Evolutionary conservation across 495 filamentous ascomycete genomes (phyloP).

Genomic region (Penicillium turbatum): DNA sequence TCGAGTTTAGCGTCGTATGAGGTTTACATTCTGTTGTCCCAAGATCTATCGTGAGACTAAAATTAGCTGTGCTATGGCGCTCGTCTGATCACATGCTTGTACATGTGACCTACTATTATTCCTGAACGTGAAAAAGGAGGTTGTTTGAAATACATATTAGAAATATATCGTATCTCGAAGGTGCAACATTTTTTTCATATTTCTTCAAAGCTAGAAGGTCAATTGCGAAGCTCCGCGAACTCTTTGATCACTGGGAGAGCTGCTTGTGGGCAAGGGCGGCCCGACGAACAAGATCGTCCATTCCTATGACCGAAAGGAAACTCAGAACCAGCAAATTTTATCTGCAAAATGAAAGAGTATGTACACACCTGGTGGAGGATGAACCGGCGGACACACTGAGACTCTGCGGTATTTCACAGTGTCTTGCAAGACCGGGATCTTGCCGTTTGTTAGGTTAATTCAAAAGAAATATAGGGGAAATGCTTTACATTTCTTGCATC

Average conservation of each 20-base stretch:
- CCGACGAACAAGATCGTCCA: slow-evolving; percentile 6
- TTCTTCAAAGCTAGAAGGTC: neutral
- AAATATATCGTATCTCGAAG: too few species aligned
- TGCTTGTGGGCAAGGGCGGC: slow-evolving; percentile 4
- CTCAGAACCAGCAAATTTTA: neutral
- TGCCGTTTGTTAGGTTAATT: neutral
- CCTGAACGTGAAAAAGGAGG: too few species aligned
- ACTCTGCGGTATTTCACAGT: slow-evolving; percentile 11
- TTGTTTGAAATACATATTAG: too few species aligned
- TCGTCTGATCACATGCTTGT: too few species aligned
- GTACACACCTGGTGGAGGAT: slow-evolving; percentile 8
- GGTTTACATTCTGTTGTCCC: too few species aligned
- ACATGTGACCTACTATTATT: too few species aligned
- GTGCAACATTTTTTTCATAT: neutral
- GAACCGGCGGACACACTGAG: neutral
- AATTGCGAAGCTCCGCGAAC: neutral
- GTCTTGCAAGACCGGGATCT: slow-evolving; percentile 3
- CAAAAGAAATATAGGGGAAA: neutral
- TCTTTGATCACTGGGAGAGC: neutral
- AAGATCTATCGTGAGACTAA: too few species aligned
- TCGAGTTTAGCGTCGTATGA: too few species aligned
- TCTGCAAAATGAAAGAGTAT: neutral
- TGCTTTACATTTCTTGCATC: slow-evolving; percentile 9
- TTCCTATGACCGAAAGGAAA: neutral
- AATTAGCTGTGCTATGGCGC: too few species aligned